Conservation (phyloP, 75 land plant species). For the Pinus taeda region DNA sequence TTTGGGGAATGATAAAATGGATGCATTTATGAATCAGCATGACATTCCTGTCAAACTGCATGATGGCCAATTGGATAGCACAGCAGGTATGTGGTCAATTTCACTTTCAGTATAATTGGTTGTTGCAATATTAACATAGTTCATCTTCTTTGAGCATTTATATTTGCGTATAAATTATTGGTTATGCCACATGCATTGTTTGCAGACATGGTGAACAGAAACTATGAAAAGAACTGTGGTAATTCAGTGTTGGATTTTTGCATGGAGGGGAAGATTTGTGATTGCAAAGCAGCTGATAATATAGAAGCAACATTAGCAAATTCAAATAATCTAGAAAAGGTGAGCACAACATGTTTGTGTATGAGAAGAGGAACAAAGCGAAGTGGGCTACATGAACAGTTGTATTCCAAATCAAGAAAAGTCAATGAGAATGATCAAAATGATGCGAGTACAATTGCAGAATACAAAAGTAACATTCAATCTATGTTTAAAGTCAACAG, state of each 20-base stretch:
- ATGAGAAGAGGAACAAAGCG: conserved; percentile 2
- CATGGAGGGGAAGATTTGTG: neutral
- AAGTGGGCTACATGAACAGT: neutral
- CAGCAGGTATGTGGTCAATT: neutral
- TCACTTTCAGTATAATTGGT: neutral
- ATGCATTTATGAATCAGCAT: neutral
- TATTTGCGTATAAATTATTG: neutral
- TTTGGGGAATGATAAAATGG: neutral
- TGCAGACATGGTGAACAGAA: neutral
- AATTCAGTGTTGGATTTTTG: neutral
- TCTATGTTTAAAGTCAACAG: neutral
- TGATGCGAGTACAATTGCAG: neutral
- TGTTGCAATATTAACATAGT: neutral
- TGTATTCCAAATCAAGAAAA: neutral
- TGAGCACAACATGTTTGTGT: conserved; percentile 1
- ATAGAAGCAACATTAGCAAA: neutral
- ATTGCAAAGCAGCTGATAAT: neutral
- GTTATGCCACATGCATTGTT: neutral
- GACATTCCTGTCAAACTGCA: conserved; percentile 2
- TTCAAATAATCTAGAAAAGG: conserved; percentile 1
- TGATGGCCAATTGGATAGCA: neutral
- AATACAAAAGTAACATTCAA: neutral
- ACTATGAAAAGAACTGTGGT: neutral
- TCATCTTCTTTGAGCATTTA: conserved; percentile 5
- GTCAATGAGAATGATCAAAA: neutral